Percentiles rank a stretch among this genome's conserved stretches.
Evolutionary conservation across 129 eudicot species (phyloP).

Genomic region (Daucus carota): DNA sequence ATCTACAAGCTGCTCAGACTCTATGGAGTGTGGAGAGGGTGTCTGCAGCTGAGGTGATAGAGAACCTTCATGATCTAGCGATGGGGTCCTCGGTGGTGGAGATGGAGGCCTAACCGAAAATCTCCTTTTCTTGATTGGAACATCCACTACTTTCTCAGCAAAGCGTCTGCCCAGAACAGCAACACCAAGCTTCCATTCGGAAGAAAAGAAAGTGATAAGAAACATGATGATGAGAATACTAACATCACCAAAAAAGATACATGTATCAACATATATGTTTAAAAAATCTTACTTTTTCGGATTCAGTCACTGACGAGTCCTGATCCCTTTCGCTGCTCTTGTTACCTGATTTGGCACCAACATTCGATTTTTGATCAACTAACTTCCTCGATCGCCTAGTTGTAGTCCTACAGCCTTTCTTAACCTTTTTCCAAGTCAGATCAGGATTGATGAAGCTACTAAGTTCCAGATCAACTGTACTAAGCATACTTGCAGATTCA

Average conservation of each 20-base stretch:
- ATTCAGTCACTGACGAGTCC: slow-evolving; percentile 41
- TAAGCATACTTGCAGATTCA: slow-evolving; percentile 33
- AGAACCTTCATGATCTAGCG: slow-evolving; percentile 21
- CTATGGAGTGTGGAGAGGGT: slow-evolving; percentile 13
- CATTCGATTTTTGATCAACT: slow-evolving; percentile 20
- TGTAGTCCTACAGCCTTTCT: slow-evolving; percentile 49
- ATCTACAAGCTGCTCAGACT: slow-evolving; percentile 13
- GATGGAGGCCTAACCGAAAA: slow-evolving; percentile 22
- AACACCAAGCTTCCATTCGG: slow-evolving; percentile 46
- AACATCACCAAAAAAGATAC: background rate
- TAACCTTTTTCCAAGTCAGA: slow-evolving; percentile 52
- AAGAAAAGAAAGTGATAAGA: background rate
- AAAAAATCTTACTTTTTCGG: slow-evolving; percentile 45
- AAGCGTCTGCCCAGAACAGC: slow-evolving; percentile 36
- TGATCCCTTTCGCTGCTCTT: slow-evolving; percentile 23
- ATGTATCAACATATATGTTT: background rate
- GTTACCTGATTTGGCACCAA: slow-evolving; percentile 8
- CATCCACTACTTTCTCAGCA: slow-evolving; percentile 45
- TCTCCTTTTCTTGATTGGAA: slow-evolving; percentile 79
- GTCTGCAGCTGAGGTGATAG: slow-evolving; percentile 21
- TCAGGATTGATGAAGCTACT: slow-evolving; percentile 35
- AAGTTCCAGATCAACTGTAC: slow-evolving; percentile 37
- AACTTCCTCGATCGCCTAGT: slow-evolving; percentile 36
- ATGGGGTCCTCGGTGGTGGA: slow-evolving; percentile 17
- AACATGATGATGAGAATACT: background rate